A percentile compares a stretch with the other conserved stretches of the same genome.
These are phyloP conservation scores for Dioscorea dumetorum DNA, from an alignment of 106 monocot genomes.

Conservation along the genomic window DNA sequence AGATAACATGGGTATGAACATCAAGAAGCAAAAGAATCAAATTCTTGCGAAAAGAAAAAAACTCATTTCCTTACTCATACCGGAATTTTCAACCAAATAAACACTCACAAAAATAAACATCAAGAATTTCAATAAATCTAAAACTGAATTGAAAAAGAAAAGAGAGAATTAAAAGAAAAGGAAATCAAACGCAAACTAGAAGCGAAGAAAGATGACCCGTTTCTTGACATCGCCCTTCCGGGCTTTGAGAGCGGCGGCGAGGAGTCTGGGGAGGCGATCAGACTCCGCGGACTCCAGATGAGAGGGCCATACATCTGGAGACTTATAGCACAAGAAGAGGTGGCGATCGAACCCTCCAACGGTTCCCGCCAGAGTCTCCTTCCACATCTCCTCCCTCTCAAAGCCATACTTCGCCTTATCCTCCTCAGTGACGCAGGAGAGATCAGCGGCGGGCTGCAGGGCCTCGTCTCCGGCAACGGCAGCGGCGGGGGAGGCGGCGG, in stretches of 20 bases:
- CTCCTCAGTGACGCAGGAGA: not conserved
- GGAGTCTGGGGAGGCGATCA: conserved; percentile 57
- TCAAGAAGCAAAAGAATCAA: no score
- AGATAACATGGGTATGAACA: no score
- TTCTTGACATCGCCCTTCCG: conserved; percentile 53
- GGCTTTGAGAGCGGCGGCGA: conserved; percentile 48
- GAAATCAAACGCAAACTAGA: not conserved
- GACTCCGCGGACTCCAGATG: conserved; percentile 61
- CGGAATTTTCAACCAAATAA: no score
- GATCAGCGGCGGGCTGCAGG: not conserved
- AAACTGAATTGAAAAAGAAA: no score
- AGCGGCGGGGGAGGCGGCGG: conserved; percentile 17
- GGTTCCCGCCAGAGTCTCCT: conserved; percentile 49
- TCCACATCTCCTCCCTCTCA: conserved; percentile 31
- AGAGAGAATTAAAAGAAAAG: no score
- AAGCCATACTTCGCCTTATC: conserved; percentile 40
- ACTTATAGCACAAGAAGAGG: conserved; percentile 72
- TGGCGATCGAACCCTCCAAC: conserved; percentile 66
- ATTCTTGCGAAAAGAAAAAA: no score
- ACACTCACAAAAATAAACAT: no score
- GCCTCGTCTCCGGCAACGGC: not conserved
- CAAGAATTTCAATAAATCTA: no score
- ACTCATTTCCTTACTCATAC: no score
- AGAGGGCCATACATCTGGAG: conserved; percentile 48
- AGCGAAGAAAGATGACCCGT: conserved; percentile 17